These are phyloP conservation scores for Malassezia arunalokei DNA, from an alignment of 1,284 basidiomycete species.

Conservation along the genomic window DNA sequence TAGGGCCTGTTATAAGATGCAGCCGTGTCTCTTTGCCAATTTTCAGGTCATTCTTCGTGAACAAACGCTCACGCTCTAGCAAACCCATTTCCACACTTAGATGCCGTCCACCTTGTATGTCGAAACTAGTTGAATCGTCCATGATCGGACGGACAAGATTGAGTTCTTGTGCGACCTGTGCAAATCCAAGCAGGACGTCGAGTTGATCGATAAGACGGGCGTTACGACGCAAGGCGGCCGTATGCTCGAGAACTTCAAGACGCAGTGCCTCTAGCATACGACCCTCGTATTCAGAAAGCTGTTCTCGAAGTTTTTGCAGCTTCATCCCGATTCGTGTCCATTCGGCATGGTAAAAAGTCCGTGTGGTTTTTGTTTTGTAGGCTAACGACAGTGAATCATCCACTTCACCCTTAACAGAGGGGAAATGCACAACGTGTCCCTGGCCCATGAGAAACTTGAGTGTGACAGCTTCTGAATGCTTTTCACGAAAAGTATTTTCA, in stretches of 20 bases:
- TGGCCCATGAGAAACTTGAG: conserved; percentile 34
- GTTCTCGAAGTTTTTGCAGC: conserved; percentile 18
- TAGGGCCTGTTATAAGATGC: conserved; percentile 79
- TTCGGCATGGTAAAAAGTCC: conserved; percentile 28
- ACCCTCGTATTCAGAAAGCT: conserved; percentile 22
- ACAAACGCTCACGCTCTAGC: conserved; percentile 50
- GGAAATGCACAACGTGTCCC: conserved; percentile 39
- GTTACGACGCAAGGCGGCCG: conserved; percentile 54
- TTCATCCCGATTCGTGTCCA: conserved; percentile 29
- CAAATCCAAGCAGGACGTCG: conserved; percentile 71
- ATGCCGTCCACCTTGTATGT: conserved; percentile 70
- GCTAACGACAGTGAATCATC: conserved; percentile 23
- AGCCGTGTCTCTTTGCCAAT: conserved; percentile 57
- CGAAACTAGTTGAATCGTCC: conserved; percentile 51
- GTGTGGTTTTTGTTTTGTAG: conserved; percentile 27
- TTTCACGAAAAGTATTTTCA: conserved; percentile 20
- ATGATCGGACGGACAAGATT: conserved; percentile 63
- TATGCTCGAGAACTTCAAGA: conserved; percentile 18
- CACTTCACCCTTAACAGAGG: conserved; percentile 1
- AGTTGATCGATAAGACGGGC: conserved; percentile 74
- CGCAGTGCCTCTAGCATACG: conserved; percentile 30
- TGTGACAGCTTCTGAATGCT: conserved; percentile 19
- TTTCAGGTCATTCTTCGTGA: conserved; percentile 59
- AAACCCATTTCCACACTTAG: conserved; percentile 84
- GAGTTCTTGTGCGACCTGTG: conserved; percentile 67